These are phyloP conservation scores for Podaxis rugospora DNA, from an alignment of 768 basidiomycete genomes.

Conservation along the genomic window DNA sequence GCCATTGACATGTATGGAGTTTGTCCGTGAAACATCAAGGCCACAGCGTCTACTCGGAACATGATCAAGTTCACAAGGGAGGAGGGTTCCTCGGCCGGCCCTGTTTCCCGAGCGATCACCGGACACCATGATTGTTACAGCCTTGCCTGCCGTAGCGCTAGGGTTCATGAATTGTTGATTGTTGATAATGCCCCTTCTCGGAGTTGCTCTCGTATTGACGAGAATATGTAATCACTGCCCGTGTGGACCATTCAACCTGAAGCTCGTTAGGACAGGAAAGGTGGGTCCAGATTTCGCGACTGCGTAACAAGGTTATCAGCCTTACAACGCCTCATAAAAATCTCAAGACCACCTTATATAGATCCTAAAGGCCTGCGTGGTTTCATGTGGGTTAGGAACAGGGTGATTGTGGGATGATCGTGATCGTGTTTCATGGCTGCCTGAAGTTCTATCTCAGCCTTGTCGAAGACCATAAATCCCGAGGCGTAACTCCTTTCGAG, in stretches of 20 bases:
- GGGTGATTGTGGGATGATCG: neutral
- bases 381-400: neutral
- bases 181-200: neutral
- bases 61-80: neutral
- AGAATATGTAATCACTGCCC: neutral
- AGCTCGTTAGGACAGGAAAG: neutral
- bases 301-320: neutral
- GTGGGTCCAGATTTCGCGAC: too few relatives aligned
- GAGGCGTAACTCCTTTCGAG: neutral
- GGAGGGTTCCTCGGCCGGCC: neutral
- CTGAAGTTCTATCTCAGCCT: neutral
- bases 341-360: neutral
- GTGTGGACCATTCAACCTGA: neutral
- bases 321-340: neutral
- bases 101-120: neutral
- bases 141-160: neutral
- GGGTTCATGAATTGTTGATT: neutral
- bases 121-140: neutral
- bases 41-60: neutral
- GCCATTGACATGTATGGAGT: slow-evolving; percentile 8
- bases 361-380: neutral
- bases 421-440: neutral
- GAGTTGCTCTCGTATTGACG: neutral
- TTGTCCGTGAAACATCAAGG: slow-evolving; percentile 11
- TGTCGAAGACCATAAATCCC: neutral